A percentile compares a stretch with the other conserved stretches of the same genome.
These are phyloP conservation scores for Phylloporus rhodoxanthus DNA, from an alignment of 768 basidiomycete genomes.

Conservation along the genomic window DNA sequence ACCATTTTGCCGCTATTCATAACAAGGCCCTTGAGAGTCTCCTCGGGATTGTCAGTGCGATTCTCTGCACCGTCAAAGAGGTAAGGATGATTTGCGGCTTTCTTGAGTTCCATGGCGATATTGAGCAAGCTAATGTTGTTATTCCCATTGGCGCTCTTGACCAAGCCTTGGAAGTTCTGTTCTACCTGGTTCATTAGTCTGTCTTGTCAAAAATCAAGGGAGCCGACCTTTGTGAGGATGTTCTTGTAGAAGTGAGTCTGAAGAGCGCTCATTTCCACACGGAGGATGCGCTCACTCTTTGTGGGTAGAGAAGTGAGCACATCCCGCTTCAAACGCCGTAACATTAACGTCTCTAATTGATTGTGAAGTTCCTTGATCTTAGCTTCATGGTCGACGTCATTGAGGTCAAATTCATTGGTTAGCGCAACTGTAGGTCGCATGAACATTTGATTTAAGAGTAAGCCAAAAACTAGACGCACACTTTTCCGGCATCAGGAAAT, in stretches of 20 bases:
- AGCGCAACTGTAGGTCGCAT: conserved; percentile 60
- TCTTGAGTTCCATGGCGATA: conserved; percentile 99
- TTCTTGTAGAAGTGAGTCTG: conserved; percentile 99
- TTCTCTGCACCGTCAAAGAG: conserved; percentile 94
- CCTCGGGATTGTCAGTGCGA: conserved; percentile 56
- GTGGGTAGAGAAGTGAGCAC: conserved; percentile 94
- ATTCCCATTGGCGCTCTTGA: conserved; percentile 84
- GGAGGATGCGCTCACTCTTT: conserved; percentile 95
- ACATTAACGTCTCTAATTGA: conserved; percentile 91
- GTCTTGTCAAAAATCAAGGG: not conserved
- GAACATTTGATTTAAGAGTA: not conserved
- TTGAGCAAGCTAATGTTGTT: conserved; percentile 94
- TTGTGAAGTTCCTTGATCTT: conserved; percentile 95
- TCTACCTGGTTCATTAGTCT: conserved; percentile 3
- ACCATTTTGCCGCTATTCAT: conserved; percentile 99
- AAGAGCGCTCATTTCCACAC: conserved; percentile 95
- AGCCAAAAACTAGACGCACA: conserved; percentile 46
- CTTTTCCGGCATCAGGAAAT: conserved; percentile 98
- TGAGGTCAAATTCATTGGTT: conserved; percentile 92
- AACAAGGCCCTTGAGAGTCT: conserved; percentile 89
- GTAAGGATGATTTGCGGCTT: conserved; percentile 96
- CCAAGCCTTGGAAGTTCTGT: conserved; percentile 88
- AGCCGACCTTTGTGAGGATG: conserved; percentile 78
- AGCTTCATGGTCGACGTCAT: conserved; percentile 84
- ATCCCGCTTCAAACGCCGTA: conserved; percentile 90